Conservation (phyloP, 257 asterid genomes). For the Solanum corneliomulleri region DNA sequence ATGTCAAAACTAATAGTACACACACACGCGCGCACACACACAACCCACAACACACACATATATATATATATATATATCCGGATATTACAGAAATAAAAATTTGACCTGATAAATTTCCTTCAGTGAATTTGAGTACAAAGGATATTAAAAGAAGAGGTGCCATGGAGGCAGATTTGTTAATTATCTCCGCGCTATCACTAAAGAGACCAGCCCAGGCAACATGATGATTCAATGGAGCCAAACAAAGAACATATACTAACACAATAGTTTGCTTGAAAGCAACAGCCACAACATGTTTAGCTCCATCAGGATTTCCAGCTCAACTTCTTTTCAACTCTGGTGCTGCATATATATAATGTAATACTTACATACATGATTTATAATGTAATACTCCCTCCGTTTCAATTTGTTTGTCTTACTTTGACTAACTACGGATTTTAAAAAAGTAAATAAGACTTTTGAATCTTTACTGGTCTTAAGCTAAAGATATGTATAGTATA, state of each 20-base stretch:
- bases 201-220: conserved; percentile 61
- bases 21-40: no score
- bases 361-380: not conserved
- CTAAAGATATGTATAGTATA: no score
- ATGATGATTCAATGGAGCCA: conserved; percentile 41
- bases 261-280: conserved; percentile 39
- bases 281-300: conserved; percentile 53
- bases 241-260: conserved; percentile 20
- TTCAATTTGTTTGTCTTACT: not conserved
- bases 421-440: not conserved
- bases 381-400: not conserved
- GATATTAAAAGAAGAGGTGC: conserved; percentile 41
- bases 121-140: conserved; percentile 44
- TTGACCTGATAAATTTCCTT: conserved; percentile 58
- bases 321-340: conserved; percentile 73
- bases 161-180: conserved; percentile 37
- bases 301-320: conserved; percentile 46
- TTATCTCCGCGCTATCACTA: conserved; percentile 41
- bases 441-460: not conserved
- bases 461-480: not conserved
- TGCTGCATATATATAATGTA: conserved; percentile 29
- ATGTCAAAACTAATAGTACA: no score
- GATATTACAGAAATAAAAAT: not conserved
- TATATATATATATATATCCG: no score
- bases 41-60: no score